Evolutionary conservation across 352 stramenopile species (phyloP).

Genomic region (Phytophthora vignae): DNA sequence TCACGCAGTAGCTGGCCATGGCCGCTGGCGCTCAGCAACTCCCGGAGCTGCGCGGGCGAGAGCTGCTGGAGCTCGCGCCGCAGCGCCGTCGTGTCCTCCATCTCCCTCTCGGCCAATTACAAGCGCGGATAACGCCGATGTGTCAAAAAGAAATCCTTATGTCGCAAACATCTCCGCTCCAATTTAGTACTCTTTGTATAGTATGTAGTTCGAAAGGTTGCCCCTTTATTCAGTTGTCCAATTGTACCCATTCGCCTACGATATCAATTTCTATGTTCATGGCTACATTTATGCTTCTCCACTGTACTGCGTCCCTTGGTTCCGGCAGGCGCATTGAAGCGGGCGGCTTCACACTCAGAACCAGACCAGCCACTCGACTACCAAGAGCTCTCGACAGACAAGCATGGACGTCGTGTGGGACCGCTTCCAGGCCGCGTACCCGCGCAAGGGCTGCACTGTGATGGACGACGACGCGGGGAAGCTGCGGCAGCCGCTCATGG

Average conservation of each 20-base stretch:
- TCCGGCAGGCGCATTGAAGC: conserved; percentile 17
- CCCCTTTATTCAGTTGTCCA: no score
- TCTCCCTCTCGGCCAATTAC: conserved; percentile 4
- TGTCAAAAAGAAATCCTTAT: background rate
- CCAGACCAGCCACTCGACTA: conserved; percentile 20
- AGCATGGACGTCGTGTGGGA: conserved; percentile 37
- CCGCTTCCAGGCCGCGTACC: conserved; percentile 32
- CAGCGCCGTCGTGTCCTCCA: conserved; percentile 29
- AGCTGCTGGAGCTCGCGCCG: conserved; percentile 43
- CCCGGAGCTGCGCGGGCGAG: conserved; percentile 38
- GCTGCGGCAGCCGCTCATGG: conserved; percentile 48
- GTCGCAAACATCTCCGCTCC: background rate
- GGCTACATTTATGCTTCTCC: background rate
- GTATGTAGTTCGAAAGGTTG: no score
- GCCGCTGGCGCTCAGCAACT: conserved; percentile 43
- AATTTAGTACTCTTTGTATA: background rate
- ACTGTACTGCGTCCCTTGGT: conserved; percentile 18
- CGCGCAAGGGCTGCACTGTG: conserved; percentile 26
- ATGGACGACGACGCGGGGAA: conserved; percentile 42
- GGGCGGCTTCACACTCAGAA: conserved; percentile 2
- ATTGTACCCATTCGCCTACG: no score
- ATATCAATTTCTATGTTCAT: background rate
- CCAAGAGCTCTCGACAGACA: background rate
- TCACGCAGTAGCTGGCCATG: conserved; percentile 33
- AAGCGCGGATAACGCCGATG: background rate